phyloP scores from a whole-genome alignment of 2,329 filamentous ascomycete genomes.

The Stemphylium vesicarium region DNA sequence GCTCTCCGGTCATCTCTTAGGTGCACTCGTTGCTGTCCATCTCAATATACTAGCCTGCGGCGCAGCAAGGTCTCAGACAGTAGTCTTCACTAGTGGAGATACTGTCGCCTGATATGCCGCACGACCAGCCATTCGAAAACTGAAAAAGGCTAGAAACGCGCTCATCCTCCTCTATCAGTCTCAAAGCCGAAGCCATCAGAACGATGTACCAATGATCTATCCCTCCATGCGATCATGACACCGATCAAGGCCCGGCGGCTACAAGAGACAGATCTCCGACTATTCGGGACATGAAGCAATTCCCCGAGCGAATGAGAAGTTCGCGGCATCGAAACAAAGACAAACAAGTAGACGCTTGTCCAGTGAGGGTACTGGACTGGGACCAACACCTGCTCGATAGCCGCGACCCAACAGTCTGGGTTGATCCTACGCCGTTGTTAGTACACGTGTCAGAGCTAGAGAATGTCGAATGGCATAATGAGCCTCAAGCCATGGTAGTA shows the following conservation, averaged over 20 bases:
- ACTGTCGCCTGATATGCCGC: background rate
- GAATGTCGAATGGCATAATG: constrained; percentile 15
- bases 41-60: background rate
- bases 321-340: constrained; percentile 15
- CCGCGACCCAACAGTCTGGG: constrained; percentile 18
- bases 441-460: constrained; percentile 26
- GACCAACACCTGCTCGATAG: constrained; percentile 14
- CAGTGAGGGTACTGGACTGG: constrained; percentile 18
- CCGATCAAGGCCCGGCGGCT: constrained; percentile 20
- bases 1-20: too few species aligned
- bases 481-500: constrained; percentile 17
- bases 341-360: constrained; percentile 11
- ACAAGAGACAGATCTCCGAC: constrained; percentile 16
- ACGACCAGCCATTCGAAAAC: background rate
- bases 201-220: constrained; percentile 1
- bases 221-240: constrained; percentile 9
- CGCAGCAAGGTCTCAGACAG: constrained; percentile 3
- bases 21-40: background rate
- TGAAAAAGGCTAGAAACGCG: background rate
- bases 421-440: constrained; percentile 13
- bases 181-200: background rate
- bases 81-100: background rate
- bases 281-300: constrained; percentile 12
- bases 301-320: constrained; percentile 19
- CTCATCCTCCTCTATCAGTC: background rate